Evolutionary conservation across 164 flowering plant genomes (phyloP), one percentile per base, ranked within the genome.

Genomic region (Echeveria elegans): DNA sequence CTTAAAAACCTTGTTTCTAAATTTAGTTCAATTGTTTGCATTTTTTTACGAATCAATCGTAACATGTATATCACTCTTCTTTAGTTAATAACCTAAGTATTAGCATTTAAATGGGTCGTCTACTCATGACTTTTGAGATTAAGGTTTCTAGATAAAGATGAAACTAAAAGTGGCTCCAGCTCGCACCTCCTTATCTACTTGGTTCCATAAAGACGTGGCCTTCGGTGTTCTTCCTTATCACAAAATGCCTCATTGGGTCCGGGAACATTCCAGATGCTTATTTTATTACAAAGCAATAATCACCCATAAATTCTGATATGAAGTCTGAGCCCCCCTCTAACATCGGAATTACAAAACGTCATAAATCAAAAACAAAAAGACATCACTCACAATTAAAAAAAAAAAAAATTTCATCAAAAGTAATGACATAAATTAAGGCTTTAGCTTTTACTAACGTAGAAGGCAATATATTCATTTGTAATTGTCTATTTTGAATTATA

Each of bases 201-300:
- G 5, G 60, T 53, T 53, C 30, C 30, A 53, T 31, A 53, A 53
- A 23, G 60, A 53, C 60, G 60, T 53, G 60, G 60, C 3, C 31
- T 53, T 26, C 12, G 8, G 15, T 53, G 30, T 53, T 53, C 60
- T 53, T 31, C 31, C 60, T 53, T 53, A 53, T 53, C 60, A 26
- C 60, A 53, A 53, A 53, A 24, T 48, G 56, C 10, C 26, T n/a
- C 26, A 24, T 11, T 23, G 60, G 29, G 29, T 7, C 56, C 56
- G 26, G 14, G 60, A 53, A 53, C 60, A 53, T 53, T 53, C 60
- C 30, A 53, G 60, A 53, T 53, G 60, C 12, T 48, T 21, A 7
- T n/a, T n/a, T n/a, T n/a, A n/a, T n/a, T n/a, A n/a, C n/a, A 4
- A 48, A 48, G 24, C 56, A 48, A 48, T 48, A 48, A 48, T 48